Conservation (phyloP, 345 rosid genomes). For the Odontarrhena argentea region DNA sequence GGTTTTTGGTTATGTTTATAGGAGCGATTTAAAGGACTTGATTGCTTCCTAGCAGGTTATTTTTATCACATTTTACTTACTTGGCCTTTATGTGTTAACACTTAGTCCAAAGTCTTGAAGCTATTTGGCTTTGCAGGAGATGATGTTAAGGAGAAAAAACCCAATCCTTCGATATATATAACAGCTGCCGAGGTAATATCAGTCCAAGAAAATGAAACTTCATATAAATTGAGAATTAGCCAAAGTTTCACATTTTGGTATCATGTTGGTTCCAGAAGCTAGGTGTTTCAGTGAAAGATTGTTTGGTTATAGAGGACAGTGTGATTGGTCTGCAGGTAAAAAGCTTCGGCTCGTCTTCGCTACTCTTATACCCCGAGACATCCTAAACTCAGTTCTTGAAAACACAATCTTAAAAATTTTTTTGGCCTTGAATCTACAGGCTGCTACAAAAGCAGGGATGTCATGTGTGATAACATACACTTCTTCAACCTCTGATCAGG, state of each 20-base stretch:
- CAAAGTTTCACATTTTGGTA: not conserved
- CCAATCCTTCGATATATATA: slow-evolving; percentile 81
- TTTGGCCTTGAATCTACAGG: slow-evolving; percentile 48
- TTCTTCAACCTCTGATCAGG: slow-evolving; percentile 90
- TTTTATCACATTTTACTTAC: slow-evolving; percentile 22
- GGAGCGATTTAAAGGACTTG: slow-evolving; percentile 87
- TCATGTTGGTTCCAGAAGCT: slow-evolving; percentile 56
- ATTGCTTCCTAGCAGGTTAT: slow-evolving; percentile 94
- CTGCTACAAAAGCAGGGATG: slow-evolving; percentile 91
- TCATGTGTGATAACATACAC: slow-evolving; percentile 82
- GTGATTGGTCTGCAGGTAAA: slow-evolving; percentile 84
- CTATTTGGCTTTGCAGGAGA: slow-evolving; percentile 55
- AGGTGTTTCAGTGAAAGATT: slow-evolving; percentile 68
- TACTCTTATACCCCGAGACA: not conserved
- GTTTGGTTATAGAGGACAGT: slow-evolving; percentile 95
- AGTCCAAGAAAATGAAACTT: not conserved
- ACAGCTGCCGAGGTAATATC: slow-evolving; percentile 70
- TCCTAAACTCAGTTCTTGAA: slow-evolving; percentile 11
- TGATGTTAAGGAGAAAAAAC: slow-evolving; percentile 97
- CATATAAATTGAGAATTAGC: not conserved
- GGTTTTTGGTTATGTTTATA: slow-evolving; percentile 35
- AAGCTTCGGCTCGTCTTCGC: not conserved
- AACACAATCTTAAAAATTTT: not conserved
- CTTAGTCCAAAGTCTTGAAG: not conserved
- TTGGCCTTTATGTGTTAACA: slow-evolving; percentile 15